Evolutionary conservation across 1,284 basidiomycete species (phyloP).

Genomic region (Moesziomyces sp.): DNA sequence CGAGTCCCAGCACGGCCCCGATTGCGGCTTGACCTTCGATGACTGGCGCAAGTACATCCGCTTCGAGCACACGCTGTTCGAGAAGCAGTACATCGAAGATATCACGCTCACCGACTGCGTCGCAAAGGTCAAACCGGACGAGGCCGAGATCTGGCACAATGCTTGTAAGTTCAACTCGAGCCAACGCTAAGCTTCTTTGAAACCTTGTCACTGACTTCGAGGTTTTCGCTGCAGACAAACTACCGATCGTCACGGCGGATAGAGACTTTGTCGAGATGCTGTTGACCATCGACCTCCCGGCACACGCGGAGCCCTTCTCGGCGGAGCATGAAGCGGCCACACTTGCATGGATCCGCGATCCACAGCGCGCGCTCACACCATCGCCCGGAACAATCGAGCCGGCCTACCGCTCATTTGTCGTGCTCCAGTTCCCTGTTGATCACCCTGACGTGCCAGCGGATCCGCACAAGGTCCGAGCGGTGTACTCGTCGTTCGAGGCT

Average conservation of each 20-base stretch:
- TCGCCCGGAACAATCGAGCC: conserved; percentile 5
- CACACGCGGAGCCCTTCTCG: conserved; percentile 49
- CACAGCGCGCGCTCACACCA: conserved; percentile 18
- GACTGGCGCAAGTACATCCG: conserved; percentile 51
- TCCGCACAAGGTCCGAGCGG: conserved; percentile 49
- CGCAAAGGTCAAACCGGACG: conserved; percentile 32
- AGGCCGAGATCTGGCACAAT: conserved; percentile 57
- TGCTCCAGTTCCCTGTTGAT: conserved; percentile 51
- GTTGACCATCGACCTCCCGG: conserved; percentile 56
- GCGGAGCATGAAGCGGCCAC: conserved; percentile 45
- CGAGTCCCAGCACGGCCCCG: conserved; percentile 35
- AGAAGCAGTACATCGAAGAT: conserved; percentile 54
- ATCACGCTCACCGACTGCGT: conserved; percentile 42
- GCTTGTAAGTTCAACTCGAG: conserved; percentile 17
- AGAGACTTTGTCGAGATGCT: conserved; percentile 64
- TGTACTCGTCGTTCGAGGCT: conserved; percentile 61
- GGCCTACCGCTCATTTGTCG: conserved; percentile 51
- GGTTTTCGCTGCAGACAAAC: conserved; percentile 25
- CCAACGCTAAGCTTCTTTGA: background rate
- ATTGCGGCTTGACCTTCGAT: conserved; percentile 41
- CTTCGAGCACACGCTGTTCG: conserved; percentile 49
- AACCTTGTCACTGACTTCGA: too few relatives aligned
- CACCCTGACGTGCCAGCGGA: conserved; percentile 37
- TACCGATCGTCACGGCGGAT: conserved; percentile 54
- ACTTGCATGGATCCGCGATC: conserved; percentile 25